Conservation (phyloP, 208 protist genomes). For the Herpetomonas muscarum region DNA sequence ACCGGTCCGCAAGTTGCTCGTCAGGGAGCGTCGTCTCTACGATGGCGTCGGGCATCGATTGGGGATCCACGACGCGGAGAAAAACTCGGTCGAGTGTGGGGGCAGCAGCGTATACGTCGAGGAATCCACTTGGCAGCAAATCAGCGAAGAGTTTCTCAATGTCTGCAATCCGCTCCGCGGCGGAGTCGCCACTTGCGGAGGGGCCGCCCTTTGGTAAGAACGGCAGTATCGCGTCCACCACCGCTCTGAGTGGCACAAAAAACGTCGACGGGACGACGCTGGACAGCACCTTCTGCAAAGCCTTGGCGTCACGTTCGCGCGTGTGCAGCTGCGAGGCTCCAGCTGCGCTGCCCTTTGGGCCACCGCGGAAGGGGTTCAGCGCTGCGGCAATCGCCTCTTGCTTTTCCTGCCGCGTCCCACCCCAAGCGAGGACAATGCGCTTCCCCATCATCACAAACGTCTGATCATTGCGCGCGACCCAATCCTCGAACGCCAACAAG, state of each 20-base stretch:
- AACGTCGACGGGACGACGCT: not conserved
- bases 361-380: not conserved
- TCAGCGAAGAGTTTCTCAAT: not conserved
- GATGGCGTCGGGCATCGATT: no score
- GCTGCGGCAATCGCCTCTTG: not conserved
- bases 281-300: not conserved
- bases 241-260: not conserved
- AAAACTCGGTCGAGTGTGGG: no score
- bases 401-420: not conserved
- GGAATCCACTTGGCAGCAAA: no score
- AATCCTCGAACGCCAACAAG: not conserved
- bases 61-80: no score
- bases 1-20: not conserved
- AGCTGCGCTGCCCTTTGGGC: not conserved
- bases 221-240: not conserved
- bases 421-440: not conserved
- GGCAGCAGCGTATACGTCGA: no score
- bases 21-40: not conserved
- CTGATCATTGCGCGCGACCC: not conserved
- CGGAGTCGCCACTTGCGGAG: no score
- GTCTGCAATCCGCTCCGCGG: no score
- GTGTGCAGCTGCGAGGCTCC: not conserved
- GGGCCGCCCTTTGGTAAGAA: no score
- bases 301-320: not conserved
- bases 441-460: not conserved